phyloP scores from a whole-genome alignment of 306 rosid genomes.

The Medicago ruthenica region DNA sequence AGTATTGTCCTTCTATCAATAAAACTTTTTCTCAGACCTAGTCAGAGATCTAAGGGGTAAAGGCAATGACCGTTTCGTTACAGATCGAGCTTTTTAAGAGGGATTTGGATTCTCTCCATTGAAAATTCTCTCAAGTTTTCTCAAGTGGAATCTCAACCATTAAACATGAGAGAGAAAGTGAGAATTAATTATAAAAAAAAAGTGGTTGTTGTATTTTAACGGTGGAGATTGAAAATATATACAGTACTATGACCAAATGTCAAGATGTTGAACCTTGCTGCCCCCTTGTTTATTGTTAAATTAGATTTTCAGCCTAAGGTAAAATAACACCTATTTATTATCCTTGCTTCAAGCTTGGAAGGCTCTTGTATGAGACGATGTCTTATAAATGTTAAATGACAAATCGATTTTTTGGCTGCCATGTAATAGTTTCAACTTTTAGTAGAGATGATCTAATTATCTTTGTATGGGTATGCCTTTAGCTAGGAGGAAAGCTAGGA shows the following conservation, averaged over 20 bases:
- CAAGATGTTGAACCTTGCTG: constrained; percentile 22
- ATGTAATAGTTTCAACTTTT: neutral
- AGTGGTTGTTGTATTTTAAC: too few relatives aligned
- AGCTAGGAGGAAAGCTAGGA: constrained; percentile 29
- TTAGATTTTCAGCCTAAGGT: neutral
- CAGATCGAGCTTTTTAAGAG: neutral
- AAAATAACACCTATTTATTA: neutral
- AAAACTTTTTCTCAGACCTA: constrained; percentile 20
- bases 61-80: neutral
- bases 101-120: too few relatives aligned
- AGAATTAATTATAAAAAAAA: too few relatives aligned
- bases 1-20: neutral
- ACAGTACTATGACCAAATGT: neutral
- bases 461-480: constrained; percentile 25
- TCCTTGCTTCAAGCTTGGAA: constrained; percentile 29
- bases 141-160: too few relatives aligned
- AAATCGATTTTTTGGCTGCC: neutral
- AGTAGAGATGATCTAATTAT: constrained; percentile 1
- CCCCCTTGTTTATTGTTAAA: constrained; percentile 2
- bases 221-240: too few relatives aligned
- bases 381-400: neutral
- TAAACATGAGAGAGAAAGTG: too few relatives aligned
- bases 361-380: constrained; percentile 11
- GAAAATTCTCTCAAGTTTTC: too few relatives aligned
- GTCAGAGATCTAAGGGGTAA: constrained; percentile 5